Evolutionary conservation across 768 basidiomycete genomes (phyloP).

Genomic region (Boletus rufocinnamomeus): DNA sequence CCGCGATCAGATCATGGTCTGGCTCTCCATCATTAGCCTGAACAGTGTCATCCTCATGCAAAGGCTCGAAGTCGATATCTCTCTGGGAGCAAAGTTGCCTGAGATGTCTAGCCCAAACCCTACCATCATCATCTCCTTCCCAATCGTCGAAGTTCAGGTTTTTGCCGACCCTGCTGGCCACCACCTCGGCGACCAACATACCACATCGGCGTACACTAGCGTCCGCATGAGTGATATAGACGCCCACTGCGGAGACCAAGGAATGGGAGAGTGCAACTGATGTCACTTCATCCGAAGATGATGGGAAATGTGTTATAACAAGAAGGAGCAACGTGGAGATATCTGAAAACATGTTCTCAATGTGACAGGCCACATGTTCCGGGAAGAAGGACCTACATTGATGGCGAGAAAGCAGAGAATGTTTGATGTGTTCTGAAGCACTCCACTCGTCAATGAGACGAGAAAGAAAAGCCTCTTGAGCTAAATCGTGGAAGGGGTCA

Average conservation of each 20-base stretch:
- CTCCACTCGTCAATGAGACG: conserved; percentile 69
- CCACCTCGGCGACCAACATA: conserved; percentile 88
- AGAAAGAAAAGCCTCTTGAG: conserved; percentile 49
- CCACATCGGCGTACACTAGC: conserved; percentile 79
- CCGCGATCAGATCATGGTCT: conserved; percentile 18
- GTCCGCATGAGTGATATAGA: conserved; percentile 80
- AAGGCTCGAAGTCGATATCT: conserved; percentile 51
- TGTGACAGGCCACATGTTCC: background rate
- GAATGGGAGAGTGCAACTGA: conserved; percentile 53
- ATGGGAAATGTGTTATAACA: conserved; percentile 59
- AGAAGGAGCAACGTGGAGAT: conserved; percentile 72
- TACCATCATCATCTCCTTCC: conserved; percentile 73
- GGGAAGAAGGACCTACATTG: conserved; percentile 55
- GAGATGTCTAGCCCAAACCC: conserved; percentile 62
- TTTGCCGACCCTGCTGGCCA: conserved; percentile 63
- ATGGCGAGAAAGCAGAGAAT: conserved; percentile 74
- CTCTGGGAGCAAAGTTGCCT: conserved; percentile 51
- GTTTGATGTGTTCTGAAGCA: conserved; percentile 73
- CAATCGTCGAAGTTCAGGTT: conserved; percentile 79
- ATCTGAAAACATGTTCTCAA: conserved; percentile 47
- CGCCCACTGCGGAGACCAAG: conserved; percentile 69
- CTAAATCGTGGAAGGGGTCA: conserved; percentile 29
- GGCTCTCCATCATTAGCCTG: conserved; percentile 10
- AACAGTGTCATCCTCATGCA: conserved; percentile 14
- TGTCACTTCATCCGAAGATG: conserved; percentile 46